phyloP scores from a whole-genome alignment of 345 rosid species.

The Euphorbia peplus region DNA sequence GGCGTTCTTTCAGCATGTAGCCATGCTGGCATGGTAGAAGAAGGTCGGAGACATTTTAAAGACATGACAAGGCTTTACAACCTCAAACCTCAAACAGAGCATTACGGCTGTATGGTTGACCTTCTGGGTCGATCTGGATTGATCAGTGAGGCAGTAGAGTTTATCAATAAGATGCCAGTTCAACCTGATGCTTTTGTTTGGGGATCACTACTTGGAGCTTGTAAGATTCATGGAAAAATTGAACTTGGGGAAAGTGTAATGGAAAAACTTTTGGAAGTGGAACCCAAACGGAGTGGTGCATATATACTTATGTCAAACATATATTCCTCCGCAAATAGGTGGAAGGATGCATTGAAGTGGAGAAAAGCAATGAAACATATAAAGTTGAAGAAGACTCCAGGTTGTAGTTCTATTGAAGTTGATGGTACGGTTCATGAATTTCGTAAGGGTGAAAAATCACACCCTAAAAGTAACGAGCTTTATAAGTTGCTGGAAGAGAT shows the following conservation, averaged over 20 bases:
- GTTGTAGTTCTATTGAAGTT: conserved; percentile 54
- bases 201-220: conserved; percentile 57
- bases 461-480: conserved; percentile 38
- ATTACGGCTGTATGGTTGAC: conserved; percentile 57
- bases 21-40: conserved; percentile 48
- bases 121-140: conserved; percentile 56
- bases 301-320: conserved; percentile 53
- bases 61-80: conserved; percentile 44
- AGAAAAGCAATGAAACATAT: conserved; percentile 49
- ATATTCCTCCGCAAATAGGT: conserved; percentile 44
- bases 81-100: conserved; percentile 50
- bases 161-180: conserved; percentile 43
- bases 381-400: conserved; percentile 45
- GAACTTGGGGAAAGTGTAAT: conserved; percentile 45
- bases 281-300: conserved; percentile 41
- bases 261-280: conserved; percentile 35
- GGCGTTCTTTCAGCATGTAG: no score
- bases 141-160: conserved; percentile 35
- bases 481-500: conserved; percentile 14
- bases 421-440: conserved; percentile 47
- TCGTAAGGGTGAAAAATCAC: conserved; percentile 49
- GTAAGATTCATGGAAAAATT: conserved; percentile 41
- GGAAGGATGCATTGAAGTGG: conserved; percentile 45
- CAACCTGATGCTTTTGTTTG: conserved; percentile 48
- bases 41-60: conserved; percentile 43